These are phyloP conservation scores for Stereocaulon alpinum DNA, from an alignment of 495 filamentous ascomycete species.

Conservation along the genomic window DNA sequence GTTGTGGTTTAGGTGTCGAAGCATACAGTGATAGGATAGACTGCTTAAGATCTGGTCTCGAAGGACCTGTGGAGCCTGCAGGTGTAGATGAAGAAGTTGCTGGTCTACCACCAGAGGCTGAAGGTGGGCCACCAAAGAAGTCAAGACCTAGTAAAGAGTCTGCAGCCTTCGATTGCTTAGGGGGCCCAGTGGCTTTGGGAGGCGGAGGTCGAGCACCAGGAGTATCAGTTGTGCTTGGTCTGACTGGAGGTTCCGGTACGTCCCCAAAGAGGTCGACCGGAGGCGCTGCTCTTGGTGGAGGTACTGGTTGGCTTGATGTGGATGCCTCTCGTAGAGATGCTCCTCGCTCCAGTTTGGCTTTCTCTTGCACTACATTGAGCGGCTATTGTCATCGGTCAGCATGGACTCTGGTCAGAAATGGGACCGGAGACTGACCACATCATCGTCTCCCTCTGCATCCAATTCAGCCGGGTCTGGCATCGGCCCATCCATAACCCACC, in stretches of 20 bases:
- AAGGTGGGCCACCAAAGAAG: slow-evolving; percentile 67
- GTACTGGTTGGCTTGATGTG: slow-evolving; percentile 33
- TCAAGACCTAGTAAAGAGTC: slow-evolving; percentile 90
- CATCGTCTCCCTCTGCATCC: slow-evolving; percentile 73
- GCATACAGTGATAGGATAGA: slow-evolving; percentile 94
- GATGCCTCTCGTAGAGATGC: slow-evolving; percentile 40
- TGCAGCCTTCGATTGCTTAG: slow-evolving; percentile 54
- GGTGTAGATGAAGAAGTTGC: slow-evolving; percentile 58
- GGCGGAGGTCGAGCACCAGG: slow-evolving; percentile 46
- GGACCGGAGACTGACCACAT: slow-evolving; percentile 46
- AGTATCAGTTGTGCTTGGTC: slow-evolving; percentile 57
- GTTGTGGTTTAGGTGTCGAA: slow-evolving; percentile 61
- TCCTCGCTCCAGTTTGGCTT: slow-evolving; percentile 55
- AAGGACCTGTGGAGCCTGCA: slow-evolving; percentile 45
- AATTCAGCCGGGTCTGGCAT: slow-evolving; percentile 88
- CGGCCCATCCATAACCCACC: slow-evolving; percentile 95
- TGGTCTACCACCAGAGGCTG: slow-evolving; percentile 56
- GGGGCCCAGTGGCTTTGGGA: slow-evolving; percentile 53
- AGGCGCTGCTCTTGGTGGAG: slow-evolving; percentile 31
- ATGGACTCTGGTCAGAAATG: neutral
- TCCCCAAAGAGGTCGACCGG: slow-evolving; percentile 54
- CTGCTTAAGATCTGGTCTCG: slow-evolving; percentile 89
- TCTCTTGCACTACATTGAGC: slow-evolving; percentile 62
- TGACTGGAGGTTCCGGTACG: slow-evolving; percentile 46
- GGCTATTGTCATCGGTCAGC: slow-evolving; percentile 35